These are phyloP conservation scores for Microthlaspi erraticum DNA, from an alignment of 345 rosid genomes.

Conservation along the genomic window DNA sequence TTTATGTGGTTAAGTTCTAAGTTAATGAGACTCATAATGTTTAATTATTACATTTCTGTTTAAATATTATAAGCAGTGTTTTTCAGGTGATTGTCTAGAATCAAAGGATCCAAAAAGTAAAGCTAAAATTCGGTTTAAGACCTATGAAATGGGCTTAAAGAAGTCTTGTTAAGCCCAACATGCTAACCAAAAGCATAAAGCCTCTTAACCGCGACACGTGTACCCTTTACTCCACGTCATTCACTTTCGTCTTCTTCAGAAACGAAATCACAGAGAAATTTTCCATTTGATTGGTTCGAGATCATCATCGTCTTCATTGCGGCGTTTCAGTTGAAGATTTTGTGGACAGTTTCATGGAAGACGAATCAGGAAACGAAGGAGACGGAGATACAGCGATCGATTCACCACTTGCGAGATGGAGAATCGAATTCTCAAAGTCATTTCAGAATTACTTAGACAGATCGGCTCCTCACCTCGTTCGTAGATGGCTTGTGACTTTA, in stretches of 20 bases:
- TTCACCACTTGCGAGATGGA: constrained; percentile 51
- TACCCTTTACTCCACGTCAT: constrained; percentile 12
- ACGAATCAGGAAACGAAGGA: constrained; percentile 43
- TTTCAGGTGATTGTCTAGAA: background rate
- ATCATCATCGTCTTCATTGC: background rate
- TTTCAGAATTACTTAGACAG: constrained; percentile 59
- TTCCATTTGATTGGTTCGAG: background rate
- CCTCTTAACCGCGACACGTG: constrained; percentile 25
- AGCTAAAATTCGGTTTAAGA: constrained; percentile 8
- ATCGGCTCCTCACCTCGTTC: constrained; percentile 51
- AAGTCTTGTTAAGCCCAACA: constrained; percentile 12
- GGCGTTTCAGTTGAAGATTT: background rate
- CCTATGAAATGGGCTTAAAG: background rate
- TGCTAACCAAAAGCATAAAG: background rate
- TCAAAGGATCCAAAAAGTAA: background rate
- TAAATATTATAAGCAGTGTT: background rate
- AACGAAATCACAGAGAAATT: background rate
- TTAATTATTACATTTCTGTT: background rate
- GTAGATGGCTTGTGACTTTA: constrained; percentile 70
- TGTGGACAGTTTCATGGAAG: constrained; percentile 46
- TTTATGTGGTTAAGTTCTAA: background rate
- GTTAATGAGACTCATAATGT: constrained; percentile 4
- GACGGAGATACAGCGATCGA: constrained; percentile 31
- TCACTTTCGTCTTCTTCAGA: constrained; percentile 18
- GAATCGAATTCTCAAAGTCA: constrained; percentile 51